Evolutionary conservation across 345 rosid species (phyloP), one percentile per base, ranked within the genome.

Genomic region (Citrus cavaleriei): DNA sequence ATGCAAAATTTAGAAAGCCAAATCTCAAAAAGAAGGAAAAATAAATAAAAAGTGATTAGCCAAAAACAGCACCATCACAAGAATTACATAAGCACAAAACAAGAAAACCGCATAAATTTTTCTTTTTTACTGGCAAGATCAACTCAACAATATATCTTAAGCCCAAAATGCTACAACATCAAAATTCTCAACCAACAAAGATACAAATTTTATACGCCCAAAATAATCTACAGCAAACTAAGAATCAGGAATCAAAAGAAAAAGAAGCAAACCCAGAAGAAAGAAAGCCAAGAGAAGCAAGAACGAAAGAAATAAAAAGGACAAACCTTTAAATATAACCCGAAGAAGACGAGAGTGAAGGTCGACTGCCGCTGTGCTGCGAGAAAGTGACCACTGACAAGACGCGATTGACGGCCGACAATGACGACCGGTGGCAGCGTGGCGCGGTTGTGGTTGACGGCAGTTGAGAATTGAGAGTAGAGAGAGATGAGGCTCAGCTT

Each of bases 281-380:
- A 34, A 27, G 60, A 35, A 30, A 59, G 46, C 67, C 65, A 77
- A 67, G 35, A 70, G 32, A 72, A 54, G 27, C 40, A 68, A 30
- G 24, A 64, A 13, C 72, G 21, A 25, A 63, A 62, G 19, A 54
- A 19, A 70, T 18, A 68, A 57, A 69, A 6, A 9, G 38, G 34
- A 60, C 71, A 40, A 25, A 79, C 86, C 82, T 75, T 75, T 70
- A 28, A 24, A 35, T 35, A 35, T 35, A 35, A 35, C 37, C 37
- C 37, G 7, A 35, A 35, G 37, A 35, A 35, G 7, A 35, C 7
- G 37, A 35, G 37, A 35, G 37, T 35, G 37, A 35, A 35, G 37
- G 37, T 35, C 7, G 7, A 35, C 37, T 35, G 7, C 37, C 7
- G 6, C 37, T 35, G 37, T 35, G 37, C 37, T 35, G 37, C 37